phyloP scores from a whole-genome alignment of 2,329 filamentous ascomycete genomes.

The Trichophyton verrucosum region DNA sequence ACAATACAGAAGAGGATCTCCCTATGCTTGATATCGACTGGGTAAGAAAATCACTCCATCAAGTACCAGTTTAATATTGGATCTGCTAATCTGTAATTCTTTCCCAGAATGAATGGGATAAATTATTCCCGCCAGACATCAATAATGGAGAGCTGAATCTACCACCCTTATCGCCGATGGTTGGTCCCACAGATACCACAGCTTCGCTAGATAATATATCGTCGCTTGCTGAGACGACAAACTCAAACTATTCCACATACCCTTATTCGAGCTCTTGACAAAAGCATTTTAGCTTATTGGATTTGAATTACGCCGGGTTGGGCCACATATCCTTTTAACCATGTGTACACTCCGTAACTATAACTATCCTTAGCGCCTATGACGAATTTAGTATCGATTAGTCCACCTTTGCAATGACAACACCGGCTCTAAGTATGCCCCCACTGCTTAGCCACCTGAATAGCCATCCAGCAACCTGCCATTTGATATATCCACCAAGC shows the following conservation, averaged over 20 bases:
- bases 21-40: slow-evolving; percentile 49
- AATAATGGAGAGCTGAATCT: slow-evolving; percentile 45
- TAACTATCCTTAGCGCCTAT: background rate
- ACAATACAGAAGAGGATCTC: slow-evolving; percentile 15
- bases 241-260: background rate
- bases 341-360: background rate
- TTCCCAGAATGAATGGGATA: slow-evolving; percentile 24
- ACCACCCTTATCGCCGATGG: slow-evolving; percentile 20
- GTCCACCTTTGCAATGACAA: slow-evolving; percentile 9
- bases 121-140: slow-evolving; percentile 29
- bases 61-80: background rate
- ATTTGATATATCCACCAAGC: slow-evolving; percentile 17
- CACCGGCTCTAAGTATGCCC: slow-evolving; percentile 11
- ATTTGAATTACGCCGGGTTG: no score
- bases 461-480: slow-evolving; percentile 13
- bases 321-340: background rate
- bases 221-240: background rate
- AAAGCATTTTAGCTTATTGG: background rate
- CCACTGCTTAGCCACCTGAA: slow-evolving; percentile 12
- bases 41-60: slow-evolving; percentile 37
- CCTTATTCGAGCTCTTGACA: background rate
- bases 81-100: background rate
- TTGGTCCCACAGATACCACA: background rate
- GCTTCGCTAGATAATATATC: background rate
- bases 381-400: background rate